A percentile compares a stretch with the other conserved stretches of the same genome.
Conservation (phyloP, 1,284 basidiomycete genomes). For the Marasmius tenuissimus region DNA sequence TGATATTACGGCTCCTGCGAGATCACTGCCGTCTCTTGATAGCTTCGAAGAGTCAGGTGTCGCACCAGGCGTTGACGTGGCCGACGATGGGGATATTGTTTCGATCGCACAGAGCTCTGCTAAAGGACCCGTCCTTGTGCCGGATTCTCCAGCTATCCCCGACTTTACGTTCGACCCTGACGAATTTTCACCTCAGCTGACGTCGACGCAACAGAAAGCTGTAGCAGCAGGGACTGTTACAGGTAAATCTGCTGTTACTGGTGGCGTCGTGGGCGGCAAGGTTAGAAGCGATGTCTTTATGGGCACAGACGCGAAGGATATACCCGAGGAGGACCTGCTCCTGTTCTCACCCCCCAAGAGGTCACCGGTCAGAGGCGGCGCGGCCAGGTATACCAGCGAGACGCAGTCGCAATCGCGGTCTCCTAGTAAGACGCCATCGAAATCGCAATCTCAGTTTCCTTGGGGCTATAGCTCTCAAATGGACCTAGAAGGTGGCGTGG, state of each 20-base stretch:
- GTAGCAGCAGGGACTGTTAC: background rate
- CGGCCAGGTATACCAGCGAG: slow-evolving; percentile 3
- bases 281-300: background rate
- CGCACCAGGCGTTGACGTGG: background rate
- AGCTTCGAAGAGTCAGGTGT: background rate
- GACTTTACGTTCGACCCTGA: slow-evolving; percentile 9
- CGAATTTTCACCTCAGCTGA: slow-evolving; percentile 8
- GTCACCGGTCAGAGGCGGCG: background rate
- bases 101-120: background rate
- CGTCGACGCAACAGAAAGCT: slow-evolving; percentile 5
- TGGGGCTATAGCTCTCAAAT: slow-evolving; percentile 31
- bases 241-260: too few species aligned
- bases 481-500: slow-evolving; percentile 29
- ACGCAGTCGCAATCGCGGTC: background rate
- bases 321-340: background rate
- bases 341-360: background rate
- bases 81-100: background rate
- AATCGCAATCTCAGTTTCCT: slow-evolving; percentile 16
- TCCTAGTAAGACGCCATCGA: background rate
- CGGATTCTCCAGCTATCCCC: slow-evolving; percentile 4
- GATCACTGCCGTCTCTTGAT: background rate
- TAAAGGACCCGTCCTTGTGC: background rate
- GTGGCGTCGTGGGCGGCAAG: background rate
- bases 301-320: background rate
- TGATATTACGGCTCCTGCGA: background rate